These are phyloP conservation scores for Cladosporium sp. DNA, from an alignment of 2,329 filamentous ascomycete species.

Conservation along the genomic window DNA sequence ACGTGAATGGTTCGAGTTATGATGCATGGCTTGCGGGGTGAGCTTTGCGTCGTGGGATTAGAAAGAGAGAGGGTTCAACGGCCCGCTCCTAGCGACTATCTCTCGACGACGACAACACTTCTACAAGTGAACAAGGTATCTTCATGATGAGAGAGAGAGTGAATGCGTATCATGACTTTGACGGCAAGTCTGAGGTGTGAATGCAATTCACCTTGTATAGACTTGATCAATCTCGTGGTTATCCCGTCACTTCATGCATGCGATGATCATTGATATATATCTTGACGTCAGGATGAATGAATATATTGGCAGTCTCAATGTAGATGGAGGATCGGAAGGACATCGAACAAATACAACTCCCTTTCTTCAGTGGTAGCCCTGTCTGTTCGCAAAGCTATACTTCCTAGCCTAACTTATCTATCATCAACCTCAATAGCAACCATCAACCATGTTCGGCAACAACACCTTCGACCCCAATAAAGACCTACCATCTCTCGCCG, in stretches of 20 bases:
- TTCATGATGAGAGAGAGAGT: too few species aligned
- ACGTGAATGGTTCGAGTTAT: neutral
- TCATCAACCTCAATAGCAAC: neutral
- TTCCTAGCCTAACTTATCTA: neutral
- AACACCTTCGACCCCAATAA: conserved; percentile 22
- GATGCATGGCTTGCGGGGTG: neutral
- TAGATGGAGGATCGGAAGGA: neutral
- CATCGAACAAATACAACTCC: neutral
- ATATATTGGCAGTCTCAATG: neutral
- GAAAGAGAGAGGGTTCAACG: neutral
- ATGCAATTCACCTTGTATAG: too few species aligned
- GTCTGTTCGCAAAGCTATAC: too few species aligned
- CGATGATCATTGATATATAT: neutral
- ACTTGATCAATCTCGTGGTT: too few species aligned
- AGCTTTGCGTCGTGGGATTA: neutral
- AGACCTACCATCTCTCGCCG: conserved; percentile 25
- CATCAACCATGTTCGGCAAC: conserved; percentile 12
- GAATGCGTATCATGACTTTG: too few species aligned
- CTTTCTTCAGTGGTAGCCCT: too few species aligned
- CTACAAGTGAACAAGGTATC: too few species aligned
- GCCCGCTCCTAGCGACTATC: neutral
- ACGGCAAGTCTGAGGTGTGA: too few species aligned
- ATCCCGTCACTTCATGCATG: too few species aligned
- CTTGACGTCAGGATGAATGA: conserved; percentile 12
- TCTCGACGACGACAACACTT: too few species aligned